These are phyloP conservation scores for Craterostigma plantagineum DNA, from an alignment of 257 asterid species.

Conservation along the genomic window DNA sequence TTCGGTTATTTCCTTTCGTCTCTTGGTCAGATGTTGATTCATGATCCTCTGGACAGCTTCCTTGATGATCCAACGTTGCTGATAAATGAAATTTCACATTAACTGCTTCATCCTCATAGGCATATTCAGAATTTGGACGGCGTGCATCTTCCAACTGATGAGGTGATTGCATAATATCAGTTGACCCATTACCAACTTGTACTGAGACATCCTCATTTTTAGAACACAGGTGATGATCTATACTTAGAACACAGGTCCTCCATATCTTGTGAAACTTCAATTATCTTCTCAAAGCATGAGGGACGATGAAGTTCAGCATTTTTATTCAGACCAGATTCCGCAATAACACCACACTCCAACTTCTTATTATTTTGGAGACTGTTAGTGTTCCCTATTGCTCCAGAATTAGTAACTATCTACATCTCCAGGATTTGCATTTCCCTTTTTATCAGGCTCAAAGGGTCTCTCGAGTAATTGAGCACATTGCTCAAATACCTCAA, in stretches of 20 bases:
- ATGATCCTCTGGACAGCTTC: too few relatives aligned
- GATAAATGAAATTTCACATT: too few relatives aligned
- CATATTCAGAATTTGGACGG: constrained; percentile 16
- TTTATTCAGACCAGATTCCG: constrained; percentile 9
- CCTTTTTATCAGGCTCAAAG: constrained; percentile 12
- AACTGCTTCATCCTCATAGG: too few relatives aligned
- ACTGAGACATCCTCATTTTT: constrained; percentile 12
- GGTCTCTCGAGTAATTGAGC: constrained; percentile 15
- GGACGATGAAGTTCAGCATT: too few relatives aligned
- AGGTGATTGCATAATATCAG: constrained; percentile 14
- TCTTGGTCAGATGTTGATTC: constrained; percentile 26
- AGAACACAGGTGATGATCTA: constrained; percentile 20
- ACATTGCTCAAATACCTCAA: constrained; percentile 13
- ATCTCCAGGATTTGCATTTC: constrained; percentile 3
- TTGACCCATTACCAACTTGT: constrained; percentile 15
- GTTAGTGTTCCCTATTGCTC: constrained; percentile 4
- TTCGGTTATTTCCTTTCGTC: constrained; percentile 25
- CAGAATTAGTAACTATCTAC: constrained; percentile 13
- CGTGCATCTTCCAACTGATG: constrained; percentile 20
- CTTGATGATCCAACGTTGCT: too few relatives aligned
- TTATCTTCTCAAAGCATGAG: constrained; percentile 18
- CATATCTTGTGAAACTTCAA: constrained; percentile 28
- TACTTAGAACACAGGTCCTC: constrained; percentile 17
- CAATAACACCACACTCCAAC: constrained; percentile 9
- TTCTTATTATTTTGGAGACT: too few relatives aligned